A percentile compares a stretch with the other conserved stretches of the same genome.
Evolutionary conservation across 1,284 basidiomycete species (phyloP).

Genomic region (Marasmius tenuissimus): DNA sequence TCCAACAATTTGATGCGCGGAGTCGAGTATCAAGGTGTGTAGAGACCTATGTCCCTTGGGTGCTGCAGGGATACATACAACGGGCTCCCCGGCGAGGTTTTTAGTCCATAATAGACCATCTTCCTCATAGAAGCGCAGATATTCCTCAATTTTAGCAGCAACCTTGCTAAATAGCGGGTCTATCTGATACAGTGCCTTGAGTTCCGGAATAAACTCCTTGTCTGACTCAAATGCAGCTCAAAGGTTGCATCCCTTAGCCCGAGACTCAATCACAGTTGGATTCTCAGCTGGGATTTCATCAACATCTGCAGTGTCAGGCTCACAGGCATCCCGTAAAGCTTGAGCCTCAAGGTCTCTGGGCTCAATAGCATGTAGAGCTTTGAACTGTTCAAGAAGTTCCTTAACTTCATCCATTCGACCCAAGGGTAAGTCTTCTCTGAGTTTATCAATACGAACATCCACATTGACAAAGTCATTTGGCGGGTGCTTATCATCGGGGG

Average conservation of each 20-base stretch:
- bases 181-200: background rate
- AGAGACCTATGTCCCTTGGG: slow-evolving; percentile 2
- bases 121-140: background rate
- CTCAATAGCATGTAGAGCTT: background rate
- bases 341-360: background rate
- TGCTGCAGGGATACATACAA: slow-evolving; percentile 1
- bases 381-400: background rate
- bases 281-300: background rate
- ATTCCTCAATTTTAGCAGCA: background rate
- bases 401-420: slow-evolving; percentile 2
- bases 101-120: background rate
- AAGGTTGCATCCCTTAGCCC: background rate
- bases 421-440: slow-evolving; percentile 8
- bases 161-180: background rate
- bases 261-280: background rate
- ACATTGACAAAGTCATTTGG: too few species aligned
- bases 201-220: background rate
- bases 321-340: background rate
- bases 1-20: slow-evolving; percentile 24
- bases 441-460: background rate
- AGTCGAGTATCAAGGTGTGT: slow-evolving; percentile 20
- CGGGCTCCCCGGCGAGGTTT: slow-evolving; percentile 1
- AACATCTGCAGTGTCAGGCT: background rate
- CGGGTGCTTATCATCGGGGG: background rate
- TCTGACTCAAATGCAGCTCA: background rate